phyloP scores from a whole-genome alignment of 2,329 filamentous ascomycete genomes.

The Fusarium tricinctum region DNA sequence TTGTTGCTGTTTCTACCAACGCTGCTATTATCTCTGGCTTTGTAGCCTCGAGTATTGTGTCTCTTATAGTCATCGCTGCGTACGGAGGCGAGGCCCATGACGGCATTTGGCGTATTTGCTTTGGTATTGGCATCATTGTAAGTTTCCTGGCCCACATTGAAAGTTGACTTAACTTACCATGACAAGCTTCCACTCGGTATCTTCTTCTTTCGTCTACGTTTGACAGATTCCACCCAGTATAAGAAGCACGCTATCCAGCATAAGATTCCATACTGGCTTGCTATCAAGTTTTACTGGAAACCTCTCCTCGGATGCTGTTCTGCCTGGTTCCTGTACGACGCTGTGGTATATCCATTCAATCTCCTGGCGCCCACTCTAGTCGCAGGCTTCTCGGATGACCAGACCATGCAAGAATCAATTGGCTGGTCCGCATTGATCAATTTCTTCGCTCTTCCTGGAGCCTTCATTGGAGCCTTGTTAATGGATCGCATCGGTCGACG shows the following conservation, averaged over 20 bases:
- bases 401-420: conserved; percentile 1
- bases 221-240: background rate
- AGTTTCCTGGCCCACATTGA: fast-evolving
- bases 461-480: background rate
- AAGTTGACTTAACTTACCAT: background rate
- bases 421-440: background rate
- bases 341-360: background rate
- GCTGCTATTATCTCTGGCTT: conserved; percentile 4
- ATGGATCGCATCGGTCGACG: conserved; percentile 4
- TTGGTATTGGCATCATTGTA: background rate
- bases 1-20: conserved; percentile 4
- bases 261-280: conserved; percentile 2
- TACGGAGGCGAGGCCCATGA: background rate
- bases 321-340: conserved; percentile 12
- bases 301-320: background rate
- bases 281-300: background rate
- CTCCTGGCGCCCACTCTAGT: conserved; percentile 1
- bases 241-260: conserved; percentile 1
- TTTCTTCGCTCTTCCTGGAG: background rate
- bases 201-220: conserved; percentile 10
- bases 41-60: background rate
- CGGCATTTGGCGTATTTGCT: background rate
- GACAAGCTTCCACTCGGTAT: conserved; percentile 1
- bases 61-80: background rate
- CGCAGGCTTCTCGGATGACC: background rate